Evolutionary conservation across 257 asterid species (phyloP).

Genomic region (Solanum okadae): DNA sequence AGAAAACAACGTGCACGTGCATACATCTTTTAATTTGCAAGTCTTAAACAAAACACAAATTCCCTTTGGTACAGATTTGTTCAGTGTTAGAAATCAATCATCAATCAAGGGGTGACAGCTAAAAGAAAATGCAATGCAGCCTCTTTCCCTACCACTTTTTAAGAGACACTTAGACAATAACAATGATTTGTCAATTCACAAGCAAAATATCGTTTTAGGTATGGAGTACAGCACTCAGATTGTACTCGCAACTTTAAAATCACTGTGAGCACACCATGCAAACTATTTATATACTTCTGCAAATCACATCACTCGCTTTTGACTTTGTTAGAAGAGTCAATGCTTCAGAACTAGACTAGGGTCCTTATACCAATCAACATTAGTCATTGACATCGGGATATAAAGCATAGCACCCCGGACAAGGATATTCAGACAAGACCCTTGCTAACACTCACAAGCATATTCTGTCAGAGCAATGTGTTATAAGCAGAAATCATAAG

Average conservation of each 20-base stretch:
- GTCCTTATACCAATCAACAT: not conserved
- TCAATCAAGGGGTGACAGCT: not conserved
- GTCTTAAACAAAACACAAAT: not conserved
- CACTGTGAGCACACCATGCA: not conserved
- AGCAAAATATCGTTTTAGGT: not conserved
- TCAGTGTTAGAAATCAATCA: not conserved
- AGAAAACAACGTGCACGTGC: not conserved
- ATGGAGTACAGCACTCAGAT: not conserved
- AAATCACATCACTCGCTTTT: not conserved
- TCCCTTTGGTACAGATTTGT: not conserved
- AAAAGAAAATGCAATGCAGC: not conserved
- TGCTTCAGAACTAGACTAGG: not conserved
- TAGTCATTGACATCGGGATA: not conserved
- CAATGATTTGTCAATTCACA: not conserved
- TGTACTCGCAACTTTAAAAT: not conserved
- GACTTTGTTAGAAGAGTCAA: not conserved
- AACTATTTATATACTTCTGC: not conserved
- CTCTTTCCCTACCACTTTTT: not conserved
- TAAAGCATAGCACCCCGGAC: not conserved
- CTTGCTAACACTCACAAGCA: not conserved
- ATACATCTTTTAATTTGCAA: not conserved
- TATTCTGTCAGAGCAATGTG: not conserved
- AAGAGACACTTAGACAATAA: not conserved
- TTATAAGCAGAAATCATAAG: not conserved
- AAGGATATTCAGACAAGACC: not conserved